Evolutionary conservation across 2,329 filamentous ascomycete species (phyloP), one percentile per base, ranked within the genome.

Genomic region (Trichophyton verrucosum): DNA sequence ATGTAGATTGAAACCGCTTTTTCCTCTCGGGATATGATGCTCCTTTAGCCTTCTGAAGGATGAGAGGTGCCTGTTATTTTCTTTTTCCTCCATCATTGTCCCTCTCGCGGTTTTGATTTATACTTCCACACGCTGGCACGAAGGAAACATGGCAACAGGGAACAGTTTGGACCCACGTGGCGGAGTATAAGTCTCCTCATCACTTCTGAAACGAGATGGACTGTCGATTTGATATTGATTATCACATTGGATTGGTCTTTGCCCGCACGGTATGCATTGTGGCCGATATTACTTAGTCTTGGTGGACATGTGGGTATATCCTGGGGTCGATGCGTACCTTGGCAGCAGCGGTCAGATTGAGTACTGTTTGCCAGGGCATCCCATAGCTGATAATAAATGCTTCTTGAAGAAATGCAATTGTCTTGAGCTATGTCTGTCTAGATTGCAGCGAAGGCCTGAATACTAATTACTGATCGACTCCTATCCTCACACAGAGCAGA

Each of bases 121-220:
- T 38, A 38, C 33, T 38, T 38, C 33, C 8, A 38, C 33, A 13
- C 33, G 33, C 9, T 46, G 42, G 17, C 15, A 46, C 17, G 20
- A 47, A 24, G 20, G 44, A 47, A 27, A 55, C 51, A 55, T 55
- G 51, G 51, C 51, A 17, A 36, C 51, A 55, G 51, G 51, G 51
- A 55, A 55, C 6, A n/a, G 15, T 36, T 33, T 55, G 27, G 27
- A 55, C 51, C 51, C 51, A 55, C 51, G 51, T 55, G 51, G 51
- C 27, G 51, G 27, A 36, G 51, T 38, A 13, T 38, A 13, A 55
- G 27, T 17, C 11, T 36, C 30, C 3, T 20, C 30, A 17, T 20
- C 15, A 36, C 30, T 20, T n/a, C 27, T 36, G 46, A 51, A 51
- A 51, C 46, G 6, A 51, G 46, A 51, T 15, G 11, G 13, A 24